Evolutionary conservation across 2,329 filamentous ascomycete species (phyloP).

Genomic region (Periconia sp.): DNA sequence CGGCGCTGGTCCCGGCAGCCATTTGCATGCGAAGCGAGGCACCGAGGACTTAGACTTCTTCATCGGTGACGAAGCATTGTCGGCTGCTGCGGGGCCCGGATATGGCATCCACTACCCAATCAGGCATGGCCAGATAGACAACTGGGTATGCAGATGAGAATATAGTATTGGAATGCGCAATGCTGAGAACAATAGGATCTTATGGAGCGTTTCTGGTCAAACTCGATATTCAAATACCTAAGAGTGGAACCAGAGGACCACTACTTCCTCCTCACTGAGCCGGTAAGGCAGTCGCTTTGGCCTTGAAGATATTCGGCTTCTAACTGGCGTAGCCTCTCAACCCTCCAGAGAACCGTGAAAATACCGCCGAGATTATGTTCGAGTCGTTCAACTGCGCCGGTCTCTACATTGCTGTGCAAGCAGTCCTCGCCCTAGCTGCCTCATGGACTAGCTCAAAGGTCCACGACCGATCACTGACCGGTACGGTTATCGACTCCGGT

Average conservation of each 20-base stretch:
- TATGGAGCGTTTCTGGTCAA: slow-evolving; percentile 99
- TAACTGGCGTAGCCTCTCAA: slow-evolving; percentile 77
- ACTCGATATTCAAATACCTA: slow-evolving; percentile 99
- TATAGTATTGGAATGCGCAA: slow-evolving; percentile 13
- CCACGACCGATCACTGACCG: slow-evolving; percentile 91
- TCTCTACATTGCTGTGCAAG: slow-evolving; percentile 98
- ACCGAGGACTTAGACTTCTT: slow-evolving; percentile 99
- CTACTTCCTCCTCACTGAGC: slow-evolving; percentile 96
- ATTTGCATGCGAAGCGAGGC: slow-evolving; percentile 89
- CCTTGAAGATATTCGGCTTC: too few species aligned
- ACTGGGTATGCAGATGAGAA: slow-evolving; percentile 72
- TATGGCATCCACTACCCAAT: slow-evolving; percentile 98
- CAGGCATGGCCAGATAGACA: slow-evolving; percentile 96
- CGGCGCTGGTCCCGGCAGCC: slow-evolving; percentile 80
- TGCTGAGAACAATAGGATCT: too few species aligned
- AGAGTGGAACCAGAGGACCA: slow-evolving; percentile 98
- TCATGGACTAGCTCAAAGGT: slow-evolving; percentile 99
- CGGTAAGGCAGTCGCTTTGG: slow-evolving; percentile 64
- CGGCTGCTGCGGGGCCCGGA: slow-evolving; percentile 82
- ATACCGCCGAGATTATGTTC: slow-evolving; percentile 99
- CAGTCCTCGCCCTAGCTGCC: slow-evolving; percentile 91
- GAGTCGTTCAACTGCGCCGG: slow-evolving; percentile 99
- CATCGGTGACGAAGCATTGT: slow-evolving; percentile 94
- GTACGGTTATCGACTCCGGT: slow-evolving; percentile 97
- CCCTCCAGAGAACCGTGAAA: slow-evolving; percentile 97